Evolutionary conservation across 2,329 filamentous ascomycete genomes (phyloP).

Genomic region (Colletotrichum noveboracense): DNA sequence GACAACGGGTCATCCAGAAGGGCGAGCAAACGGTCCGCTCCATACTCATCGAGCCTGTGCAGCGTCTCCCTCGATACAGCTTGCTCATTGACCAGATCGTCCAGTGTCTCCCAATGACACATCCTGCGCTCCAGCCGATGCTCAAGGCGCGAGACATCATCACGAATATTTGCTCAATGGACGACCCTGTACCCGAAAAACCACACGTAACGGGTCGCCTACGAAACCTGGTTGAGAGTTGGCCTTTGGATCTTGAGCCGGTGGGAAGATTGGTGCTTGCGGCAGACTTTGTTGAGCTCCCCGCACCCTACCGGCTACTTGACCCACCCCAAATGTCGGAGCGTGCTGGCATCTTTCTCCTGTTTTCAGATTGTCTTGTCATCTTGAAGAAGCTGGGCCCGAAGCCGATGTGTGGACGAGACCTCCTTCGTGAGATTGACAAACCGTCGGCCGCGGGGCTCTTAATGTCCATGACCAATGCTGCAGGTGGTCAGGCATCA

Average conservation of each 20-base stretch:
- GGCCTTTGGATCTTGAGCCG: constrained; percentile 75
- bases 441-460: constrained; percentile 72
- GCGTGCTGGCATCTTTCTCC: constrained; percentile 73
- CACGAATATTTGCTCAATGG: constrained; percentile 94
- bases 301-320: constrained; percentile 68
- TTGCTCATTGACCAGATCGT: constrained; percentile 96
- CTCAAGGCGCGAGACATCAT: constrained; percentile 92
- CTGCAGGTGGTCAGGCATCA: constrained; percentile 62
- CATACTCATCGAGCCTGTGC: constrained; percentile 93
- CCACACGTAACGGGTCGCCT: constrained; percentile 76
- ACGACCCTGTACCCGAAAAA: constrained; percentile 72
- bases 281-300: constrained; percentile 78
- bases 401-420: constrained; percentile 72
- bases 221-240: constrained; percentile 76
- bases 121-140: constrained; percentile 83
- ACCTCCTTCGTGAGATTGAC: constrained; percentile 84
- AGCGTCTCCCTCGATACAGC: constrained; percentile 91
- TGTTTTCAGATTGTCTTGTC: constrained; percentile 85
- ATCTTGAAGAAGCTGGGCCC: constrained; percentile 74
- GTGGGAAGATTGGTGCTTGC: constrained; percentile 81
- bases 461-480: constrained; percentile 68
- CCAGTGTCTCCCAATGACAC: constrained; percentile 81
- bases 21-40: constrained; percentile 93
- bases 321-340: constrained; percentile 46
- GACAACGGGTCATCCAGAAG: constrained; percentile 77